A percentile compares a stretch with the other conserved stretches of the same genome.
Evolutionary conservation across 176 grass and related monocot genomes (phyloP).

Genomic region (Aegilops longissima): DNA sequence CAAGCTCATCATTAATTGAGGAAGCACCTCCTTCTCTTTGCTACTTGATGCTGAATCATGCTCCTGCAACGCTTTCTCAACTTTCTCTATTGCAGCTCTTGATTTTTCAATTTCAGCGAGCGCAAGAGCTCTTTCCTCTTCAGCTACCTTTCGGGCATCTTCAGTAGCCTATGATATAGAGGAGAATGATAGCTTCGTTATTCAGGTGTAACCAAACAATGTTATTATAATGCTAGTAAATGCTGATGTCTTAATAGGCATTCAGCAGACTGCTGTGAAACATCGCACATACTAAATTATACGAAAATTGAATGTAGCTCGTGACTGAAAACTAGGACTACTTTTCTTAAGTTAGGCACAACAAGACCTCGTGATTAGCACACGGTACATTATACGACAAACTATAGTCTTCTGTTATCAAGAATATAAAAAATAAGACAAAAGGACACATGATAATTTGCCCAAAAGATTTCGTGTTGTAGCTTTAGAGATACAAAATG

Average conservation of each 20-base stretch:
- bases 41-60: constrained; percentile 56
- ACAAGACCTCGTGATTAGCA: background rate
- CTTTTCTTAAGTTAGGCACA: background rate
- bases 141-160: constrained; percentile 89
- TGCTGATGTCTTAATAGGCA: background rate
- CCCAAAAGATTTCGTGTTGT: background rate
- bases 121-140: constrained; percentile 88
- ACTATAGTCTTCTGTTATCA: background rate
- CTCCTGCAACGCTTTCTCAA: constrained; percentile 75
- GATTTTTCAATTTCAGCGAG: constrained; percentile 93
- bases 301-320: background rate
- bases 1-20: constrained; percentile 23
- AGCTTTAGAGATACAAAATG: background rate
- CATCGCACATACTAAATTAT: background rate
- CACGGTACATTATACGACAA: background rate
- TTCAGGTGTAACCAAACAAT: background rate
- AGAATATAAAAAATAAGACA: background rate
- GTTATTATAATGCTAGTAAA: background rate
- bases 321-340: background rate
- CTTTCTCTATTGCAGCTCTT: constrained; percentile 63
- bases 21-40: constrained; percentile 68
- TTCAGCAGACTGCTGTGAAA: background rate
- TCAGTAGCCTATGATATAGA: constrained; percentile 68
- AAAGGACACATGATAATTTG: background rate
- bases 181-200: constrained; percentile 11